Conservation (phyloP, 2,329 filamentous ascomycete species). For the Periconia sp. region DNA sequence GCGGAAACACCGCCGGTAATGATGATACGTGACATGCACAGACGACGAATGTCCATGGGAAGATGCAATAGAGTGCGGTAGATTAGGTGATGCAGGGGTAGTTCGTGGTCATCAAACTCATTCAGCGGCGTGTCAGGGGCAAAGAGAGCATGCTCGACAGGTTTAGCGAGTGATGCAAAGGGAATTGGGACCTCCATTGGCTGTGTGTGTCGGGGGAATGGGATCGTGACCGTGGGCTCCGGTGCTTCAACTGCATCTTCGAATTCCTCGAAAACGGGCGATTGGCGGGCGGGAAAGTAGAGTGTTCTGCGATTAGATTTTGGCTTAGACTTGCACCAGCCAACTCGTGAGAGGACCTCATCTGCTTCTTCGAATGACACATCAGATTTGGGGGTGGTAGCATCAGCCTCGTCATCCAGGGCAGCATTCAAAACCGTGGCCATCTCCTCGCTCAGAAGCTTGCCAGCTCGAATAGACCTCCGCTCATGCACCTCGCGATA, state of each 20-base stretch:
- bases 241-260: slow-evolving; percentile 43
- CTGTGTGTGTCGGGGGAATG: slow-evolving; percentile 43
- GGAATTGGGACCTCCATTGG: slow-evolving; percentile 66
- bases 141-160: slow-evolving; percentile 79
- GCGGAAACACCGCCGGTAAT: slow-evolving; percentile 82
- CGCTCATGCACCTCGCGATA: slow-evolving; percentile 78
- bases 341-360: slow-evolving; percentile 74
- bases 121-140: slow-evolving; percentile 56
- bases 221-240: slow-evolving; percentile 40
- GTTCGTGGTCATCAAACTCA: slow-evolving; percentile 85
- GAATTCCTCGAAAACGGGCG: slow-evolving; percentile 52
- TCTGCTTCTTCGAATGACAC: slow-evolving; percentile 77
- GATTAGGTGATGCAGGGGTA: slow-evolving; percentile 76
- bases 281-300: slow-evolving; percentile 42
- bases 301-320: slow-evolving; percentile 36
- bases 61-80: slow-evolving; percentile 78
- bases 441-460: slow-evolving; percentile 71
- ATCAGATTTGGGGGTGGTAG: slow-evolving; percentile 28
- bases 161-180: slow-evolving; percentile 73
- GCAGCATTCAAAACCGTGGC: slow-evolving; percentile 66
- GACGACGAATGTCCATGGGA: slow-evolving; percentile 79
- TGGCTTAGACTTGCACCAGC: slow-evolving; percentile 69
- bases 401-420: slow-evolving; percentile 38
- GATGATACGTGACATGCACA: slow-evolving; percentile 88
- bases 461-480: slow-evolving; percentile 77